A percentile compares a stretch with the other conserved stretches of the same genome.
phyloP scores from a whole-genome alignment of 495 filamentous ascomycete species.

The Aspergillus egyptiacus region DNA sequence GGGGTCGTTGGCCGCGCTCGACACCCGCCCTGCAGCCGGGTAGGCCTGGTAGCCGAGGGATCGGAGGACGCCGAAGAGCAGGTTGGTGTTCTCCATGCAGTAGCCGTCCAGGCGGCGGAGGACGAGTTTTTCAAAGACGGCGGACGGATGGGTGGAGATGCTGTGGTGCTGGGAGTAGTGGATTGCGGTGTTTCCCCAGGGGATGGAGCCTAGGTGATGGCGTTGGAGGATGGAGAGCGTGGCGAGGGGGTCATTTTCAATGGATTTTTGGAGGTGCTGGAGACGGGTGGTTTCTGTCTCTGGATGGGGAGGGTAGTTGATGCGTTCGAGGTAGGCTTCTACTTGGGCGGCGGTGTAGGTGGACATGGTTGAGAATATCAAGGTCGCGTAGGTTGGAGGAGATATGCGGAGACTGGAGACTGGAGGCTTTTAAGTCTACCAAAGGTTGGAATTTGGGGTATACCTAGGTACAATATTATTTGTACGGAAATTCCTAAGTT shows the following conservation, averaged over 20 bases:
- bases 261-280: constrained; percentile 17
- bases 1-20: constrained; percentile 17
- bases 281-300: constrained; percentile 11
- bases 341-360: constrained; percentile 29
- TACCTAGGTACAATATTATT: no score
- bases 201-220: constrained; percentile 52
- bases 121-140: constrained; percentile 62
- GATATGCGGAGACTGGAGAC: neutral
- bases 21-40: constrained; percentile 40
- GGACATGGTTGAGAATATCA: neutral
- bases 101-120: constrained; percentile 62
- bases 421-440: neutral
- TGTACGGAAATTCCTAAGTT: no score
- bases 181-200: constrained; percentile 61
- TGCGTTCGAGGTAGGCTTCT: constrained; percentile 31
- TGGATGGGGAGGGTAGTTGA: constrained; percentile 19
- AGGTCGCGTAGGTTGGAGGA: neutral
- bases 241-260: constrained; percentile 20
- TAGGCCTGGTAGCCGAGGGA: constrained; percentile 56
- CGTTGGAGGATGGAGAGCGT: constrained; percentile 28
- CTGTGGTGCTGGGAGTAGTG: constrained; percentile 52
- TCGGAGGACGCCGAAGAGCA: constrained; percentile 57
- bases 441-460: no score
- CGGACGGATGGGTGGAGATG: constrained; percentile 52
- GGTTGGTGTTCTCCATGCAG: constrained; percentile 68